Evolutionary conservation across 495 filamentous ascomycete species (phyloP), one percentile per base, ranked within the genome.

Genomic region (Penicillium nucicola): DNA sequence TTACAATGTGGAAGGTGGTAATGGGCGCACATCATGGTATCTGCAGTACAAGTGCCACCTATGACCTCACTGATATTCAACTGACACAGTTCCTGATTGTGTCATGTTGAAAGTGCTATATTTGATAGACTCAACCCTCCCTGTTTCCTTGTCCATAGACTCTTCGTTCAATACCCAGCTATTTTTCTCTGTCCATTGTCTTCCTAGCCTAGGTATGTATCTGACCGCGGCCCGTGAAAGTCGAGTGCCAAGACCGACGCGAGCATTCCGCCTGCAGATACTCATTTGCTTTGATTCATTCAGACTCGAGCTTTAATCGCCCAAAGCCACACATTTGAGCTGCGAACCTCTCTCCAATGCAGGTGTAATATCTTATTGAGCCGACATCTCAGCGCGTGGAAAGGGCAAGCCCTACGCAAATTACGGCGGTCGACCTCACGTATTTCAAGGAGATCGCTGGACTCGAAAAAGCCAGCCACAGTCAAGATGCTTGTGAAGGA

Each of bases 171-270:
- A 18, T n/a, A 13, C 5, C 0, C 25, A 28, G 7, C 12, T 48
- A 7, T 40, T 42, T 42, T 32, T 40, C 55, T 61, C 44, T 38
- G 36, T 39, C 48, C 42, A 17, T 42, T 20, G 25, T 25, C 25
- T 18, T 30, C 6, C 45, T 23, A 44, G 23, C 22, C 45, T 25
- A 39, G 14, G 36, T 39, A 31, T 52, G 36, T 39, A 38, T 52
- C 46, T 48, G 56, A 56, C 56, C 51, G 51, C 48, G 50, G 55
- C 48, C 54, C 62, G 62, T 58, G 45, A 63, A 63, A 42, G 45
- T 38, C 35, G 48, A 62, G 50, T 37, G 62, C 56, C 62, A 59
- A 65, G 57, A 45, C 53, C 46, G 40, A 63, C 62, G 62, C 62
- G 59, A 62, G 28, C 54, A 58, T 63, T 65, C 51, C 58, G 39